Conservation (phyloP, 257 asterid genomes). For the Solanum dulcamara region DNA sequence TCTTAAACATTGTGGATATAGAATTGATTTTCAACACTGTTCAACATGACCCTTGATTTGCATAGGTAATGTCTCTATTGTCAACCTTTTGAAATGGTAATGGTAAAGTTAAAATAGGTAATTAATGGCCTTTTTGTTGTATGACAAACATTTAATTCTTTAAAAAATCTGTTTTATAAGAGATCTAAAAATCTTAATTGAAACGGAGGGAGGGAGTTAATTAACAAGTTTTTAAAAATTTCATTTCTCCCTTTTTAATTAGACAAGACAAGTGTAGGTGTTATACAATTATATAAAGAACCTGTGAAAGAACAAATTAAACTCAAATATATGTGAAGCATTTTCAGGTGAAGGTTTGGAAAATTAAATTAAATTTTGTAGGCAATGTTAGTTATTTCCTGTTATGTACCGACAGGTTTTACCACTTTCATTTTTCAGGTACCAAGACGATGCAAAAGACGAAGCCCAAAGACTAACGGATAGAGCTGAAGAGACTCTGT, state of each 20-base stretch:
- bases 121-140: not conserved
- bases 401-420: not conserved
- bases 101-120: not conserved
- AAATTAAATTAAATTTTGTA: not conserved
- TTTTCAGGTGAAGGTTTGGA: not conserved
- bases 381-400: not conserved
- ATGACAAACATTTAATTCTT: not conserved
- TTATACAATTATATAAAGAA: not conserved
- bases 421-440: not conserved
- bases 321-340: not conserved
- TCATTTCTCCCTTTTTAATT: not conserved
- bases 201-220: not conserved
- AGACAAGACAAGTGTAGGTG: not conserved
- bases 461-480: conserved; percentile 13
- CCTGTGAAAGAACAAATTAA: not conserved
- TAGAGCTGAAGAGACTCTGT: conserved; percentile 30
- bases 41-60: not conserved
- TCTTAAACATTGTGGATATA: not conserved
- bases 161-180: not conserved
- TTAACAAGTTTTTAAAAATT: not conserved
- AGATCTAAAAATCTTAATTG: not conserved
- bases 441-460: conserved; percentile 19
- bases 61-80: not conserved
- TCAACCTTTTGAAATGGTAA: not conserved
- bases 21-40: not conserved